Base-by-base conservation (phyloP, 2,329 filamentous ascomycete genomes). In the Fusarium ambrosium region DNA sequence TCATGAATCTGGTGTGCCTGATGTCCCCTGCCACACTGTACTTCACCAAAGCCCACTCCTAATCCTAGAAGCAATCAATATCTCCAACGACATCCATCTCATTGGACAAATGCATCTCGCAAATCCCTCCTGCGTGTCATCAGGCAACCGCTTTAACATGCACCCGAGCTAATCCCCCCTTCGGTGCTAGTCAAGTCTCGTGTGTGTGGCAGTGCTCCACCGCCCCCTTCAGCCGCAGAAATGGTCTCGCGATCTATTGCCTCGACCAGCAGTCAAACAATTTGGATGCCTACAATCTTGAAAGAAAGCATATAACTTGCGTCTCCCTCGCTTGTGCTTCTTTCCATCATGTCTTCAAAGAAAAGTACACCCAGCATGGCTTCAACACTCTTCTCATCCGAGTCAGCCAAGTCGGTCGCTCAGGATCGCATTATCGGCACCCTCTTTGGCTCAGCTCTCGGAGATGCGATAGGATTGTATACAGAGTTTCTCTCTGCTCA, bases 401-500 rank as follows among this genome's bases (percentile, higher is more conserved):
- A 78, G 20, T 75, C 74, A 6, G 62, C 60, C 16, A 60, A 69
- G 29, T 64, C 39, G 9, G 22, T 82, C 53, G 75, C 82, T 39
- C 81, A 82, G 60, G 84, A 85, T 70, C 81, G 80, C 68, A 82
- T 87, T 51, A 78, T 84, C 34, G 87, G 87, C 55, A 82, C 83
- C 55, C 80, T 89, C 34, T 78, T 89, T 64, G 88, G 86, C 27
- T 88, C 87, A 22, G 87, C 87, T 4, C 80, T 90, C 9, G 88
- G 88, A 32, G 88, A 89, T 74, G 85, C 87, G 22, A 87, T 89
- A 67, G 87, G 87, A 3, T 76, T 90, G 8, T 89, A 89, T 77
- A 89, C 88, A 9, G 87, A 89, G 69, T 89, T 89, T 67, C 79
- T 88, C 29, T 82, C 85, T 2, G 81, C 81, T 45, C 62, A 79